Conservation (phyloP, 2,329 filamentous ascomycete species). For the Taxawa tesnikishii region DNA sequence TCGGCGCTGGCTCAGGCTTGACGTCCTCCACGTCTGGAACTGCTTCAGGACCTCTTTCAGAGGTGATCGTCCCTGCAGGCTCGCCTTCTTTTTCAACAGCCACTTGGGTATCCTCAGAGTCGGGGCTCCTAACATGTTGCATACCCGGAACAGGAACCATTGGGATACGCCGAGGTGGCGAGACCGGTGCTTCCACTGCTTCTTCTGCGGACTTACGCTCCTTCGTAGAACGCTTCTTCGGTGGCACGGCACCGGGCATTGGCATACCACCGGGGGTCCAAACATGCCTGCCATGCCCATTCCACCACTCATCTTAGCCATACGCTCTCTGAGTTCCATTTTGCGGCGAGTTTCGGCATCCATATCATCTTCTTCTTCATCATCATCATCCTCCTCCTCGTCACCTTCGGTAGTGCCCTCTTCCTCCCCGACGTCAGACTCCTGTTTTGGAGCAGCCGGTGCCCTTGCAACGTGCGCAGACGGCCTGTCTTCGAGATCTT, state of each 20-base stretch:
- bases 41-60: conserved; percentile 30
- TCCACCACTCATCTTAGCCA: conserved; percentile 97
- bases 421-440: conserved; percentile 34
- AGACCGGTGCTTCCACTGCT: conserved; percentile 10
- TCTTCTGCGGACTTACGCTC: conserved; percentile 25
- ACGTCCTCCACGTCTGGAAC: conserved; percentile 45
- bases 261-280: conserved; percentile 56
- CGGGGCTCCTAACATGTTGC: conserved; percentile 41
- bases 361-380: conserved; percentile 72
- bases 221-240: conserved; percentile 36
- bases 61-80: conserved; percentile 27
- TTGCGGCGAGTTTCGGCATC: conserved; percentile 78
- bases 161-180: conserved; percentile 28
- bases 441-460: conserved; percentile 27
- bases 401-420: conserved; percentile 28
- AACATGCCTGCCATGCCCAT: conserved; percentile 97
- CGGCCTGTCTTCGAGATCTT: conserved; percentile 57
- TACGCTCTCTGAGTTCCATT: conserved; percentile 81
- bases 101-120: conserved; percentile 28
- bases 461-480: conserved; percentile 14
- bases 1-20: conserved; percentile 28
- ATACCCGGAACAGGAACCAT: conserved; percentile 56
- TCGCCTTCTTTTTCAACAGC: conserved; percentile 40
- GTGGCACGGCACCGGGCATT: conserved; percentile 36
- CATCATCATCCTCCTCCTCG: conserved; percentile 46